Evolutionary conservation across 148 eudicot species (phyloP).

Genomic region (Persicaria tinctoria): DNA sequence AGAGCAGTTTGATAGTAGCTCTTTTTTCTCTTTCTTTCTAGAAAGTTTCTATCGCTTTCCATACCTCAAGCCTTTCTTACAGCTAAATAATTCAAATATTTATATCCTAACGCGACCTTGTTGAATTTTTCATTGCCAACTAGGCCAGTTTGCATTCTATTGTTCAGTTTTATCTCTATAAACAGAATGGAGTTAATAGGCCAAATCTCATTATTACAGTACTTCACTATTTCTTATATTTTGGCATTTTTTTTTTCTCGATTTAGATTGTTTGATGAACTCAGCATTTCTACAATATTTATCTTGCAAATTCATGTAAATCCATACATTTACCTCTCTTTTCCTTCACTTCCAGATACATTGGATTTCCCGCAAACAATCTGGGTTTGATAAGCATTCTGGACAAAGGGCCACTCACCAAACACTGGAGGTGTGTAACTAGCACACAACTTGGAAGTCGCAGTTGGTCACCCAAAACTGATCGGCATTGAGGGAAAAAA

Average conservation of each 20-base stretch:
- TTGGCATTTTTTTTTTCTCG: background rate
- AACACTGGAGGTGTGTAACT: constrained; percentile 60
- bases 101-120: background rate
- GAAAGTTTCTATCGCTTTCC: background rate
- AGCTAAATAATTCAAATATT: background rate
- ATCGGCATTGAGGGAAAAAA: background rate
- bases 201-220: background rate
- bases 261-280: background rate
- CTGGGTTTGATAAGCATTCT: constrained; percentile 65
- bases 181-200: background rate
- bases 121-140: background rate
- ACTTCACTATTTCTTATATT: background rate
- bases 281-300: background rate
- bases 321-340: background rate
- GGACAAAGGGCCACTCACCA: constrained; percentile 56
- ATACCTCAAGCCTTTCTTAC: background rate
- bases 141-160: background rate
- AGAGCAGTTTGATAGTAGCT: background rate
- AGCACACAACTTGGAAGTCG: constrained; percentile 32
- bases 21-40: background rate
- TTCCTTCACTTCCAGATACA: constrained; percentile 37
- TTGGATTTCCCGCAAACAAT: constrained; percentile 48
- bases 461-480: constrained; percentile 11
- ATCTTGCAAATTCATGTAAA: background rate
- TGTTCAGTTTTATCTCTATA: background rate